Percentiles rank a stretch among this genome's conserved stretches.
Conservation (phyloP, 2,329 filamentous ascomycete genomes). For the Leptographium radiaticola region DNA sequence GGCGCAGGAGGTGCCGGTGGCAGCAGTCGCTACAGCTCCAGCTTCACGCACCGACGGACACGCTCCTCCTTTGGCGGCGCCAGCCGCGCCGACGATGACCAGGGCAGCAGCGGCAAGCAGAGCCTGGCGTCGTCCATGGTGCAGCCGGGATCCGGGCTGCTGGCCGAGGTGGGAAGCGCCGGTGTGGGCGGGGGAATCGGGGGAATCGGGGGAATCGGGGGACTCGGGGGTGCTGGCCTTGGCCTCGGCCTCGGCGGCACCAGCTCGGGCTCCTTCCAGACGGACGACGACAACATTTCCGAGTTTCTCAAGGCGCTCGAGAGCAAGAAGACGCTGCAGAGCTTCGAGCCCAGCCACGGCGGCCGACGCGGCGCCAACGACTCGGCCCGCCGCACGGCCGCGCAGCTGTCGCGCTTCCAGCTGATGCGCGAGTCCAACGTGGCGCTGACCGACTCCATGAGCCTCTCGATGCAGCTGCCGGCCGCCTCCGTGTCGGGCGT, state of each 20-base stretch:
- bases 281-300: slow-evolving; percentile 85
- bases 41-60: slow-evolving; percentile 74
- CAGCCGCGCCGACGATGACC: slow-evolving; percentile 59
- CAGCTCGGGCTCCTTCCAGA: slow-evolving; percentile 52
- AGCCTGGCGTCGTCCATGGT: slow-evolving; percentile 57
- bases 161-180: slow-evolving; percentile 50
- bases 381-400: slow-evolving; percentile 58
- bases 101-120: slow-evolving; percentile 67
- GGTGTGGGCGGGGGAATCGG: slow-evolving; percentile 17
- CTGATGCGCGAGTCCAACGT: slow-evolving; percentile 82
- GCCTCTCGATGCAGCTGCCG: slow-evolving; percentile 72
- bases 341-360: slow-evolving; percentile 53
- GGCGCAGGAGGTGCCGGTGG: slow-evolving; percentile 19
- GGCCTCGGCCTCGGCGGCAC: slow-evolving; percentile 31
- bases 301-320: slow-evolving; percentile 87
- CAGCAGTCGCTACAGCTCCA: slow-evolving; percentile 82
- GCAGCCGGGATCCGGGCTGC: slow-evolving; percentile 65
- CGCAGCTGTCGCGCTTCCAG: slow-evolving; percentile 74
- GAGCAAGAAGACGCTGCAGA: slow-evolving; percentile 71
- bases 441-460: slow-evolving; percentile 82
- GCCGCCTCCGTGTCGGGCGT: slow-evolving; percentile 63
- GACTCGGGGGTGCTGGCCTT: too few species aligned
- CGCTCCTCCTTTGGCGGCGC: slow-evolving; percentile 64
- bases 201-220: too few species aligned
- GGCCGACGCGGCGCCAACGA: slow-evolving; percentile 38